Evolutionary conservation across 2,329 filamentous ascomycete species (phyloP), one percentile per base, ranked within the genome.

Genomic region (Chrysosporium keratinophilum): DNA sequence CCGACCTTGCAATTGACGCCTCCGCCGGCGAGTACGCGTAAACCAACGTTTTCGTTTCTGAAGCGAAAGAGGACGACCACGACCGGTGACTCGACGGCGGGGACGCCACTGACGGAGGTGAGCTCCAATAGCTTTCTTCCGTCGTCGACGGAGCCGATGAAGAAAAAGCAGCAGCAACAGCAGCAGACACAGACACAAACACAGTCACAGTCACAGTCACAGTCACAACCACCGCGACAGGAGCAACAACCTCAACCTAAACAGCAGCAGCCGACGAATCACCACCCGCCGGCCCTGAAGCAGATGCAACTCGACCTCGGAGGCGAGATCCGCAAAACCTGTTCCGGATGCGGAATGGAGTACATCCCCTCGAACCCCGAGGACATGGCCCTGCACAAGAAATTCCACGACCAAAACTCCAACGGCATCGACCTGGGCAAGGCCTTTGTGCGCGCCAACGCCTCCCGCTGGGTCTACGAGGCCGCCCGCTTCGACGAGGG

Each of bases 291-390:
- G 4, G 63, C 63, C 6, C 61, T 82, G 55, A 76, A 76, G 48
- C 81, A 84, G 62, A 80, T 80, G 72, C 78, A 81, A 60, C 74
- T 84, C 56, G 79, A 81, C 60, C 69, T 83, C 11, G 80, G 79
- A 1, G 70, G 73, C 39, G 74, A 78, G 41, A 68, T 76, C 39
- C 74, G 78, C 45, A 78, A 77, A 59, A 78, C 75, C 10, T 85
- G 82, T 66, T 70, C 71, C 37, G 71, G 70, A 2, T 85, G 82
- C 60, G 78, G 79, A 0, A 85, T 85, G 82, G 79, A 82, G 51
- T 85, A 84, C 60, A 75, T 81, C 34, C 78, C 80, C 3, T 83
- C 81, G 0, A 78, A 78, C 48, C 67, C 71, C 5, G 80, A 83
- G 61, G 82, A 85, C 60, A 71, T 74, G n/a, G 76, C 75, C 5